Base-by-base conservation (phyloP, 768 basidiomycete genomes). In the Hericium erinaceus region DNA sequence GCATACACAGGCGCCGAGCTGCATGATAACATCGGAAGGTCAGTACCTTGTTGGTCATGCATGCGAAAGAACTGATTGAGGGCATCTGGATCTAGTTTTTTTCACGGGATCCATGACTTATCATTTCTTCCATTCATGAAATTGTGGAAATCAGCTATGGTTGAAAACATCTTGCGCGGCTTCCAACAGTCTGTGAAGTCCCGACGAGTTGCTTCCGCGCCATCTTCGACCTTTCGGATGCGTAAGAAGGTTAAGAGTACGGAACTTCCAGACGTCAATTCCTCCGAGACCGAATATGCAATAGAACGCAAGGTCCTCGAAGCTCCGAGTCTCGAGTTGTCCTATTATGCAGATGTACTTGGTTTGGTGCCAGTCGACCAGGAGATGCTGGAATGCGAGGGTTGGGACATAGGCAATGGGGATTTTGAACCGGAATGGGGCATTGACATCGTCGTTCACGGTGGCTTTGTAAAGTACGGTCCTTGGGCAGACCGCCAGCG, bases 401-500 rank as follows among this genome's bases (percentile, higher is more conserved):
- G 28, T 59, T 63, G 80, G 65, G 86, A 92, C 61, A 77, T 94
- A 52, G 93, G 91, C 2, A 97, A 97, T 66, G 87, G 92, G 1
- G 94, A 90, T 64, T 66, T 86, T 44, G 77, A 89, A 20, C 95
- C 95, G 6, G 92, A 98, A 66, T 98, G 94, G 91, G 95, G 95
- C 2, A 73, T 97, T 24, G 91, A 98, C 65, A 63, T 98, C 16
- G 78, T 85, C 16, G 74, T 98, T n/a, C 75, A 82, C 58, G 84
- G 84, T 16, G 95, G 92, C 0, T 69, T 77, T 39, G 62, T 97
- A 39, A 80, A 82, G 18, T 98, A 98, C 67, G 95, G 95, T 4
- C 95, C 95, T 3, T 98, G 95, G 95, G 88, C 94, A 22, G 95
- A 98, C 72, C 80, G 95, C 24, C 95, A 97, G 70, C 77, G 94